A percentile compares a stretch with the other conserved stretches of the same genome.
Conservation (phyloP, 1,139 yeast species). For the Pichia sp. region DNA sequence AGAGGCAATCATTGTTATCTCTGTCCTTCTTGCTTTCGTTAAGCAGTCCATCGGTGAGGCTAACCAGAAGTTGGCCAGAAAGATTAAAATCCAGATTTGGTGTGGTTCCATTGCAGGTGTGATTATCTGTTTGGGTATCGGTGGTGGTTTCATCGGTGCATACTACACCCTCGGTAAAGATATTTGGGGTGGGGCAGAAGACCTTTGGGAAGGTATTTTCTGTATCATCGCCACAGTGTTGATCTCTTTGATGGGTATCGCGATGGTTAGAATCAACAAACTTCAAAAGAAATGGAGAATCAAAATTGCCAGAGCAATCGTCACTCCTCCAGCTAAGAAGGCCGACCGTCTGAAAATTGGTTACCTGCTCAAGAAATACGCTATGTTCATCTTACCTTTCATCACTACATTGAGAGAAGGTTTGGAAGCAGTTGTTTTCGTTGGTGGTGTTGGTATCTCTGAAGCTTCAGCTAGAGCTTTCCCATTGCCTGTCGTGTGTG, state of each 20-base stretch:
- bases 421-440: slow-evolving; percentile 80
- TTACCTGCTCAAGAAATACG: slow-evolving; percentile 52
- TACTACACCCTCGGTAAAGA: slow-evolving; percentile 77
- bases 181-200: slow-evolving; percentile 83
- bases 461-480: slow-evolving; percentile 53
- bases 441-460: slow-evolving; percentile 64
- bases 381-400: slow-evolving; percentile 72
- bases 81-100: slow-evolving; percentile 72
- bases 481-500: slow-evolving; percentile 80
- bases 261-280: slow-evolving; percentile 86
- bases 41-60: slow-evolving; percentile 68
- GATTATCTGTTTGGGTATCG: slow-evolving; percentile 67
- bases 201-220: slow-evolving; percentile 89
- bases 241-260: slow-evolving; percentile 86
- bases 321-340: slow-evolving; percentile 33
- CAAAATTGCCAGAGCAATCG: slow-evolving; percentile 68
- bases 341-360: slow-evolving; percentile 41
- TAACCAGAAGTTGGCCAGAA: slow-evolving; percentile 42
- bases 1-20: slow-evolving; percentile 85
- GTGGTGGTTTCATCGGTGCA: slow-evolving; percentile 80
- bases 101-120: slow-evolving; percentile 71
- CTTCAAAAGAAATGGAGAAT: slow-evolving; percentile 90
- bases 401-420: slow-evolving; percentile 84
- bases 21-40: slow-evolving; percentile 83
- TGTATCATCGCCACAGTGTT: slow-evolving; percentile 78